Conservation (phyloP, 2,329 filamentous ascomycete species). For the Fusarium sp. region DNA sequence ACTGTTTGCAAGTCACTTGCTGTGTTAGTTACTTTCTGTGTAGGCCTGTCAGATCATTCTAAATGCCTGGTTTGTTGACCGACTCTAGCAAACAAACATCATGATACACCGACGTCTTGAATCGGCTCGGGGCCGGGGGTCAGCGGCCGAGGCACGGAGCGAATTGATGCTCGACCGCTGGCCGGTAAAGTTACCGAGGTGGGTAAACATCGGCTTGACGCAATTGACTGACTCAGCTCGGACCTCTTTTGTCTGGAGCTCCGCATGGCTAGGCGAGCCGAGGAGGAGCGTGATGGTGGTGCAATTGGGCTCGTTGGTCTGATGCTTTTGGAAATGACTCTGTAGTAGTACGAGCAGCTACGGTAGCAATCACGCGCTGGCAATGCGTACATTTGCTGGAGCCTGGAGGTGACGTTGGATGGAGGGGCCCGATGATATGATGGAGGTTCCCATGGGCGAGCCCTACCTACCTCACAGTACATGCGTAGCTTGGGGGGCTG, state of each 20-base stretch:
- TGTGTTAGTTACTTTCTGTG: background rate
- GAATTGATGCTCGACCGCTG: conserved; percentile 3
- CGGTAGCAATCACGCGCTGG: background rate
- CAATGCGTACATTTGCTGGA: background rate
- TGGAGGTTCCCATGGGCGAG: conserved; percentile 15
- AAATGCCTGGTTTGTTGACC: background rate
- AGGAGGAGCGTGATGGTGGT: conserved; percentile 1
- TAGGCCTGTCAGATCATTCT: background rate
- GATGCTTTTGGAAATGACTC: background rate
- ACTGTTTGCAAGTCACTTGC: background rate
- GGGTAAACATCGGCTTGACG: background rate
- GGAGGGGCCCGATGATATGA: background rate
- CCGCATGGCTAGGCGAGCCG: background rate
- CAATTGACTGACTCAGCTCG: background rate
- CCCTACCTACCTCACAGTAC: conserved; percentile 10
- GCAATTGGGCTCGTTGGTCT: conserved; percentile 3
- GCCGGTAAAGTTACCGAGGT: conserved; percentile 2
- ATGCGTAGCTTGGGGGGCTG: background rate
- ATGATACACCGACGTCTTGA: background rate
- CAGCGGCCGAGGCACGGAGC: conserved; percentile 19
- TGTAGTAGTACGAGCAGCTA: background rate
- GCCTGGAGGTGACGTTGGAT: conserved; percentile 11
- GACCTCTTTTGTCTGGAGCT: background rate
- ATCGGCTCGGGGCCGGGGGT: conserved; percentile 22
- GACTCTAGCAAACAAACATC: background rate